phyloP scores from a whole-genome alignment of 495 filamentous ascomycete genomes.

The Talaromyces proteolyticus region DNA sequence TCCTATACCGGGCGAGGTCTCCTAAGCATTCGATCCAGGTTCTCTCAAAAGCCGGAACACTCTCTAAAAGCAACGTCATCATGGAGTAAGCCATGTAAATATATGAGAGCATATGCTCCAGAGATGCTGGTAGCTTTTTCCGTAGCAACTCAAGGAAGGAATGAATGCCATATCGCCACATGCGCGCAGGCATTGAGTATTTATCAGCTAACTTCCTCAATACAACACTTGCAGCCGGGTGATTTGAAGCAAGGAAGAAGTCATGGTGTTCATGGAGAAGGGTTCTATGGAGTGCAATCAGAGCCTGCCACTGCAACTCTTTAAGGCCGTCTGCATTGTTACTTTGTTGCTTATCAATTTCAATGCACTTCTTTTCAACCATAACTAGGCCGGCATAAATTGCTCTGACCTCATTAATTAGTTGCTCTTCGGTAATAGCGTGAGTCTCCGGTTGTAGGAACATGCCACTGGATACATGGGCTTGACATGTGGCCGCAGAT shows the following conservation, averaged over 20 bases:
- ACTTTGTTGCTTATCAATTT: constrained; percentile 58
- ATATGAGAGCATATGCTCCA: constrained; percentile 77
- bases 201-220: constrained; percentile 56
- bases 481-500: neutral
- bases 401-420: constrained; percentile 53
- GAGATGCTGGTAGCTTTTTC: constrained; percentile 58
- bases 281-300: constrained; percentile 67
- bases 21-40: constrained; percentile 92
- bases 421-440: constrained; percentile 63
- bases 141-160: constrained; percentile 69
- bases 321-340: constrained; percentile 39
- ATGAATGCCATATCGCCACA: constrained; percentile 84
- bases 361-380: constrained; percentile 75
- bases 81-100: constrained; percentile 78
- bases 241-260: constrained; percentile 74
- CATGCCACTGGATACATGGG: constrained; percentile 1
- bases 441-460: constrained; percentile 46
- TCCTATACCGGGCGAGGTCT: constrained; percentile 65
- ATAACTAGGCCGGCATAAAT: constrained; percentile 75
- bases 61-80: constrained; percentile 73
- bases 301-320: constrained; percentile 63
- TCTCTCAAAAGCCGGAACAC: constrained; percentile 67
- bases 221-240: constrained; percentile 58
- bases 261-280: constrained; percentile 76
- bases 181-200: constrained; percentile 74